Evolutionary conservation across 148 eudicot genomes (phyloP).

Genomic region (Euryodendron excelsum): DNA sequence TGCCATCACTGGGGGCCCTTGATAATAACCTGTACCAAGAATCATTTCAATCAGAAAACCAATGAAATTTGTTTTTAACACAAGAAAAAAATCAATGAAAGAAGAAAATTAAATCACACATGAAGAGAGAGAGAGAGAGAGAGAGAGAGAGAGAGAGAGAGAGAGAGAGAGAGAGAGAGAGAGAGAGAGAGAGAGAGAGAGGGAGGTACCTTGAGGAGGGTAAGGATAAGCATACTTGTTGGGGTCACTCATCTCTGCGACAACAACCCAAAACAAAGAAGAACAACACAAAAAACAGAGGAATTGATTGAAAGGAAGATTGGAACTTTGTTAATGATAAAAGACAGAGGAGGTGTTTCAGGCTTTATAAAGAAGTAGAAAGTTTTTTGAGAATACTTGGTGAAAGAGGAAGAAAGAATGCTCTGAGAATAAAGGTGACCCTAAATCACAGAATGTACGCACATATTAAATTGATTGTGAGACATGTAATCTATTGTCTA

Average conservation of each 20-base stretch:
- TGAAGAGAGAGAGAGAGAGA: too few species aligned
- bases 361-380: too few species aligned
- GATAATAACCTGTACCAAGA: constrained; percentile 27
- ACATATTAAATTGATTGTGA: too few species aligned
- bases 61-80: too few species aligned
- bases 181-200: not conserved
- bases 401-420: too few species aligned
- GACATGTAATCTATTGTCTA: too few species aligned
- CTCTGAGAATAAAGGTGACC: too few species aligned
- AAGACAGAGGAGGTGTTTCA: not conserved
- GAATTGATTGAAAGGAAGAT: not conserved
- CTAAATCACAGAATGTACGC: too few species aligned
- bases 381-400: too few species aligned
- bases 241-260: constrained; percentile 37
- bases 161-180: not conserved
- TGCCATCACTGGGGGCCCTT: constrained; percentile 47
- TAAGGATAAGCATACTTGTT: constrained; percentile 44
- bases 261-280: not conserved
- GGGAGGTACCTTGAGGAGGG: constrained; percentile 42
- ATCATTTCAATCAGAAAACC: not conserved
- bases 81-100: too few species aligned
- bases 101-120: not conserved
- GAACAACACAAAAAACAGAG: not conserved
- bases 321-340: not conserved
- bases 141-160: too few species aligned